Percentiles rank a stretch among this genome's conserved stretches.
Evolutionary conservation across 2,329 filamentous ascomycete species (phyloP).

Genomic region (Fusarium sp.): DNA sequence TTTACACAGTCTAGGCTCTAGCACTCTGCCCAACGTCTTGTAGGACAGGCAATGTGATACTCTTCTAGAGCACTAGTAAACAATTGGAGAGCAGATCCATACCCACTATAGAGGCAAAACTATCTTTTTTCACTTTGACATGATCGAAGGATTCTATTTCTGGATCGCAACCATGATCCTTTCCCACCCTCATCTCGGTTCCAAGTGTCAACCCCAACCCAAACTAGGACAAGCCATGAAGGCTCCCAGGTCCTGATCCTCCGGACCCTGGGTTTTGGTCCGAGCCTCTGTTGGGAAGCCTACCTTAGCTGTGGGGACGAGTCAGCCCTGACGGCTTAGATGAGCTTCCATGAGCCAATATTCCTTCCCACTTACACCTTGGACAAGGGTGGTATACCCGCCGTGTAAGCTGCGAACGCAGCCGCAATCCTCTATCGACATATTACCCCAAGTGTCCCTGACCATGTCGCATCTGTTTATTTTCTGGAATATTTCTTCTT

Average conservation of each 20-base stretch:
- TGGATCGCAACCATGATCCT: slow-evolving; percentile 9
- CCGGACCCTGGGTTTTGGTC: slow-evolving; percentile 19
- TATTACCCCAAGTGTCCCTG: slow-evolving; percentile 20
- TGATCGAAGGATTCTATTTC: slow-evolving; percentile 29
- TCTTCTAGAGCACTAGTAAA: not conserved
- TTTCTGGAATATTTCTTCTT: not conserved
- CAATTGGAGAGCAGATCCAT: not conserved
- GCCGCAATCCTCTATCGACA: slow-evolving; percentile 6
- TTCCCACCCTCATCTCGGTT: slow-evolving; percentile 38
- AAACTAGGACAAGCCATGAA: slow-evolving; percentile 16
- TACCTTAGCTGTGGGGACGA: slow-evolving; percentile 20
- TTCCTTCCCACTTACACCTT: slow-evolving; percentile 7
- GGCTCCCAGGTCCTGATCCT: slow-evolving; percentile 6
- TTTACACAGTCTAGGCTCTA: not conserved
- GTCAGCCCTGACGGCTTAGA: slow-evolving; percentile 31
- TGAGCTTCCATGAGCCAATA: slow-evolving; percentile 8
- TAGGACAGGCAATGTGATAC: not conserved
- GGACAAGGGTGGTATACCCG: slow-evolving; percentile 7
- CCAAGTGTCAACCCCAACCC: slow-evolving; percentile 20
- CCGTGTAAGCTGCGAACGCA: slow-evolving; percentile 26
- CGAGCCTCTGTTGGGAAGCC: not conserved
- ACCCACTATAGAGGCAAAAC: not conserved
- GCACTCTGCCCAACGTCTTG: not conserved
- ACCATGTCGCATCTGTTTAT: not conserved
- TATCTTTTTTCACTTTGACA: not conserved